phyloP scores from a whole-genome alignment of 2,329 filamentous ascomycete genomes.

The Dothiorella sarmentorum region DNA sequence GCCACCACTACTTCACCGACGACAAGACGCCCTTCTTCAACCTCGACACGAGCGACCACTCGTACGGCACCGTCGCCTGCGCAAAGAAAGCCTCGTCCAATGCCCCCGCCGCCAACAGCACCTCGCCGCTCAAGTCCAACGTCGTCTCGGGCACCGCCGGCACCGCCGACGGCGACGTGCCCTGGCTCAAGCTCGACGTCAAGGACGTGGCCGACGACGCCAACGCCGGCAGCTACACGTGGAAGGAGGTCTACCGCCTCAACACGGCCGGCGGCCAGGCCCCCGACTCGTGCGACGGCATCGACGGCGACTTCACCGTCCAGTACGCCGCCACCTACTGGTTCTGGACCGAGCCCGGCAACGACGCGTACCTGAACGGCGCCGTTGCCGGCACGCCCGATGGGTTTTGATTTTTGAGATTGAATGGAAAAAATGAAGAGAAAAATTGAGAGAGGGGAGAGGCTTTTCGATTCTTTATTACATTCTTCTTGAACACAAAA shows the following conservation, averaged over 20 bases:
- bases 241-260: constrained; percentile 77
- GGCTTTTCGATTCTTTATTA: constrained; percentile 8
- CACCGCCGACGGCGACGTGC: constrained; percentile 58
- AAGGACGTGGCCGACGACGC: constrained; percentile 35
- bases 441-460: background rate
- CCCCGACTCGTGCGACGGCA: constrained; percentile 68
- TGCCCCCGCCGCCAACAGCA: constrained; percentile 53
- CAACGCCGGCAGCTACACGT: constrained; percentile 45
- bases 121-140: constrained; percentile 28
- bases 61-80: constrained; percentile 60
- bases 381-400: background rate
- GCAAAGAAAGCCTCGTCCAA: constrained; percentile 58
- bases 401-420: background rate
- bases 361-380: constrained; percentile 4
- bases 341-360: constrained; percentile 43
- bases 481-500: background rate
- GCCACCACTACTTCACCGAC: constrained; percentile 78
- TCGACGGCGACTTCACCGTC: constrained; percentile 63
- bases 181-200: constrained; percentile 71
- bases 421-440: background rate
- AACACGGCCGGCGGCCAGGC: constrained; percentile 78
- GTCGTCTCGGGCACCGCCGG: constrained; percentile 39
- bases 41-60: constrained; percentile 56
- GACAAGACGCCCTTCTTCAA: constrained; percentile 74
- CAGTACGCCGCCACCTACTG: constrained; percentile 81